phyloP scores from a whole-genome alignment of 2,329 filamentous ascomycete genomes.

The Beauveria bassiana region DNA sequence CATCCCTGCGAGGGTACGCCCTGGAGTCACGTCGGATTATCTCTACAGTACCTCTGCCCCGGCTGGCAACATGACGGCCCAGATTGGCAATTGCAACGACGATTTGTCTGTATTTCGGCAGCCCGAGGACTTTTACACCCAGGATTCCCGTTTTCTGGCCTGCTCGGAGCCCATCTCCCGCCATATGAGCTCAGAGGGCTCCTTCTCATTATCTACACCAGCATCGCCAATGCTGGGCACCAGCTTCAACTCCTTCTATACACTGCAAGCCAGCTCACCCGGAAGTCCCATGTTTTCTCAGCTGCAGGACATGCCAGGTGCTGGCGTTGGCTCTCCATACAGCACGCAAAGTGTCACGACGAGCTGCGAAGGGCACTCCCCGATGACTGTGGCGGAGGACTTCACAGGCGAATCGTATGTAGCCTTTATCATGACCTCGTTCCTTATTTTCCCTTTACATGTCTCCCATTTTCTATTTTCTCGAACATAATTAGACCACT shows the following conservation, averaged over 20 bases:
- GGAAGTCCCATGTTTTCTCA: slow-evolving; percentile 11
- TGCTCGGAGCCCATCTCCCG: slow-evolving; percentile 18
- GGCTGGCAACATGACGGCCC: not conserved
- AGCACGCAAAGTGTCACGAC: slow-evolving; percentile 15
- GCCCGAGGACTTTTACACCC: not conserved
- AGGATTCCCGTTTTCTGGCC: slow-evolving; percentile 6
- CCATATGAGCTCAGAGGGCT: slow-evolving; percentile 23
- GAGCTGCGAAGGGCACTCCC: slow-evolving; percentile 14
- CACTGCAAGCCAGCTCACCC: slow-evolving; percentile 11
- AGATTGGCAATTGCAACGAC: not conserved
- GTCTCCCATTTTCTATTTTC: not conserved
- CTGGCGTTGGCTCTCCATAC: slow-evolving; percentile 10
- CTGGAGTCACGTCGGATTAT: not conserved
- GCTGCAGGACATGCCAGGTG: slow-evolving; percentile 8
- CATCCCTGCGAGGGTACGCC: not conserved
- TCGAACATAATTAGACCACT: not conserved
- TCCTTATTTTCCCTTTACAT: not conserved
- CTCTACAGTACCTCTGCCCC: slow-evolving; percentile 7
- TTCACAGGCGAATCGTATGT: slow-evolving; percentile 11
- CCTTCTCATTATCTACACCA: slow-evolving; percentile 19
- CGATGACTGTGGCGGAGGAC: slow-evolving; percentile 12
- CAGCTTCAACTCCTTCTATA: slow-evolving; percentile 13
- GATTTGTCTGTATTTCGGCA: not conserved
- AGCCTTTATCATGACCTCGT: too few species aligned
- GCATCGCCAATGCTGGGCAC: slow-evolving; percentile 19